Evolutionary conservation across 768 basidiomycete genomes (phyloP).

Genomic region (Tulasnella sp.): DNA sequence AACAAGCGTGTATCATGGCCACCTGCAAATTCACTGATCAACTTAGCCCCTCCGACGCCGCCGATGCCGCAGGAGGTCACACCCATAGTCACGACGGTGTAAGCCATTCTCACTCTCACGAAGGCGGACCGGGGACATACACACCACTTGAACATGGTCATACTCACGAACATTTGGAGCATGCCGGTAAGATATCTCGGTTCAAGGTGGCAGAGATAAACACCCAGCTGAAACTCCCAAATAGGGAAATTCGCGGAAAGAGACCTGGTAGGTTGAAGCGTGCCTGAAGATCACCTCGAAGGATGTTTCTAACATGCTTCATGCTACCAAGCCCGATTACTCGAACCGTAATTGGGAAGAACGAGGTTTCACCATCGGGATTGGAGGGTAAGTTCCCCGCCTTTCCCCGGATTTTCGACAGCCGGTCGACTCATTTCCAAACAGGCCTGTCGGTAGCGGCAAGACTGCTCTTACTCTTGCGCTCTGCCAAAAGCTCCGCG

Average conservation of each 20-base stretch:
- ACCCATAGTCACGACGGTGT: conserved; percentile 52
- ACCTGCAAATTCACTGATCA: conserved; percentile 38
- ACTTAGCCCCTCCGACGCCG: conserved; percentile 31
- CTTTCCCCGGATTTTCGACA: not conserved
- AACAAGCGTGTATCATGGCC: not conserved
- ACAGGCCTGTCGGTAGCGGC: conserved; percentile 93
- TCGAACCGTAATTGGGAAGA: conserved; percentile 79
- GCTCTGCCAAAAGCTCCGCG: conserved; percentile 74
- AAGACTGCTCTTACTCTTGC: conserved; percentile 94
- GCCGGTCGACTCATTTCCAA: not conserved
- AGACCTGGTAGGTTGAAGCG: conserved; percentile 48
- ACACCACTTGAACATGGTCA: conserved; percentile 75
- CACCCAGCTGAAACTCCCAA: not conserved
- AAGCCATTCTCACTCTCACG: conserved; percentile 37
- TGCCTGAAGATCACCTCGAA: not conserved
- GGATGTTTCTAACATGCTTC: no score
- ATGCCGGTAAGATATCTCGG: conserved; percentile 57
- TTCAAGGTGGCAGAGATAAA: not conserved
- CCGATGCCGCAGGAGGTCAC: conserved; percentile 26
- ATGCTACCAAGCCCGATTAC: conserved; percentile 59
- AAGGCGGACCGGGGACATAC: conserved; percentile 49
- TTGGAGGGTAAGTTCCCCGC: conserved; percentile 74
- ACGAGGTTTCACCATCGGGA: conserved; percentile 95
- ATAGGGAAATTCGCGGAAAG: conserved; percentile 88
- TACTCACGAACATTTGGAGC: conserved; percentile 87